Base-by-base conservation (phyloP, 2,329 filamentous ascomycete species). In the Colletotrichum siamense region DNA sequence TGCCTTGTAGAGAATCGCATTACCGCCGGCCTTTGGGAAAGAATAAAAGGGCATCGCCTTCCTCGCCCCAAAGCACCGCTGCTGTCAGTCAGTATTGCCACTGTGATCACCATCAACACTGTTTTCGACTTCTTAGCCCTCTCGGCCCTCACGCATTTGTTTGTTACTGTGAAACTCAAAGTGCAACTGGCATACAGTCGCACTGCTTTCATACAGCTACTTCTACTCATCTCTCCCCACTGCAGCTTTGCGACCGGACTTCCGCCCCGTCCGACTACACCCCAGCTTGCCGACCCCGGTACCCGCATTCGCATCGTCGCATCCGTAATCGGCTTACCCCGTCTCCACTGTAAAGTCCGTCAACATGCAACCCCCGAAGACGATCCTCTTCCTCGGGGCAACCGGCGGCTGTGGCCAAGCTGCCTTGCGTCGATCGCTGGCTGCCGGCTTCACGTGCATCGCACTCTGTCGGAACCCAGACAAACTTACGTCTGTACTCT, bases 341-440 rank as follows among this genome's bases (percentile, higher is more conserved):
- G 44, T 62, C 15, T 57, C 57, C 57, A 28, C 39, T 30, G 10
- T 52, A 52, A 34, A 32, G 70, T 44, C n/a, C 30, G 13, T 5
- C 57, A 24, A 64, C 9, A 77, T 77, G 75, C 22, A 36, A 34
- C 55, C 77, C 69, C 71, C 79, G 55, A 86, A 87, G 77, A 86
- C 88, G 5, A 81, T 91, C 71, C 85, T 88, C 61, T 90, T 92
- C 83, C 85, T 91, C 69, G 90, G 90, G 75, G 88, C 89, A 57
- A 91, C 87, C 26, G 87, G 86, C 39, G 90, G 90, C 64, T 85
- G 85, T 77, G 89, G 86, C 69, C 85, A 90, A 72, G 82, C 88
- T 4, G 84, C 86, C 18, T 86, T 92, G 55, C 85, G 84, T 28
- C 83, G 84, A 55, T 83, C 85, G 30, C 86, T 92, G 10, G 83